Evolutionary conservation across 1,139 yeast species (phyloP).

Genomic region (Zygosaccharomyces sapae): DNA sequence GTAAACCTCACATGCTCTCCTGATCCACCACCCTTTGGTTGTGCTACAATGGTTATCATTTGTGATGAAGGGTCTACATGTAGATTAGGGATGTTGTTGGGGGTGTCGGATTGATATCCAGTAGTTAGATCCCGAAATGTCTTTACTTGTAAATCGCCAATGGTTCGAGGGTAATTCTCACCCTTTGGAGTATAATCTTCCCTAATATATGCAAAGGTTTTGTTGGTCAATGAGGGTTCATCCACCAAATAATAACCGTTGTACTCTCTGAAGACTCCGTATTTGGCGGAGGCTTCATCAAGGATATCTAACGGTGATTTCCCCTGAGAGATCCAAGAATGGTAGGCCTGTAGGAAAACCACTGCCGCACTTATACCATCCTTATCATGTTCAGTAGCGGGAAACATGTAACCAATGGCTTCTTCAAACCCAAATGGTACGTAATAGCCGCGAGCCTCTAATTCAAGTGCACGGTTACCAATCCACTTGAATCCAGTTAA

Average conservation of each 20-base stretch:
- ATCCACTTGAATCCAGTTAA: constrained; percentile 97
- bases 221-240: constrained; percentile 48
- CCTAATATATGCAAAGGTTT: constrained; percentile 52
- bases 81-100: constrained; percentile 53
- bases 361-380: constrained; percentile 85
- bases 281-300: constrained; percentile 53
- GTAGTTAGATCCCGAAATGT: constrained; percentile 80
- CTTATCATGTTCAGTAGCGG: constrained; percentile 71
- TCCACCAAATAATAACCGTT: constrained; percentile 80
- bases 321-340: constrained; percentile 44
- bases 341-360: constrained; percentile 66
- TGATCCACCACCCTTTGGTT: constrained; percentile 19
- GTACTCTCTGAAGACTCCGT: constrained; percentile 78
- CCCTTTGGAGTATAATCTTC: constrained; percentile 16
- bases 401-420: constrained; percentile 93
- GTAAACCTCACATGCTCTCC: constrained; percentile 61
- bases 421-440: constrained; percentile 95
- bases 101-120: constrained; percentile 73
- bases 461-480: constrained; percentile 79
- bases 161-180: constrained; percentile 33
- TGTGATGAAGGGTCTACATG: constrained; percentile 73
- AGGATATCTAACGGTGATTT: constrained; percentile 44
- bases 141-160: constrained; percentile 45
- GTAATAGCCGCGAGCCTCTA: constrained; percentile 55
- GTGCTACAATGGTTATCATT: constrained; percentile 66